Percentiles rank a stretch among this genome's conserved stretches.
phyloP scores from a whole-genome alignment of 2,329 filamentous ascomycete species.

The Venturia effusa region DNA sequence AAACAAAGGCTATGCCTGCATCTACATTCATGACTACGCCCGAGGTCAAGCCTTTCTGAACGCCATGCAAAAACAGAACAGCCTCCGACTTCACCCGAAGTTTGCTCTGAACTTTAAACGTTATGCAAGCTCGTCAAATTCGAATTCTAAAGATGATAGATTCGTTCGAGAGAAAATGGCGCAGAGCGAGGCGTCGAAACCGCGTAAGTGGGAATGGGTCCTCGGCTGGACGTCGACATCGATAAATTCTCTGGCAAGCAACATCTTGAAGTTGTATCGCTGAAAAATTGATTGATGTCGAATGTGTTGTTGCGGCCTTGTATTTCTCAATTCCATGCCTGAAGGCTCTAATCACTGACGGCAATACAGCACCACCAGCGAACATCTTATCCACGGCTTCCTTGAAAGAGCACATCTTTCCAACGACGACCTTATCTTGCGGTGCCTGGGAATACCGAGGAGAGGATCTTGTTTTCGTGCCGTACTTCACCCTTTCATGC shows the following conservation, averaged over 20 bases:
- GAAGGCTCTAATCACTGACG: neutral
- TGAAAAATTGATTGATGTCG: no score
- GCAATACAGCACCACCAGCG: neutral
- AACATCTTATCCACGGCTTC: neutral
- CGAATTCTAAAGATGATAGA: neutral
- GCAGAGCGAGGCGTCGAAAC: neutral
- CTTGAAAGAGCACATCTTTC: neutral
- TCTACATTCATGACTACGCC: neutral
- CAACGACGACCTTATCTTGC: neutral
- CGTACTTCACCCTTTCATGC: slow-evolving; percentile 27
- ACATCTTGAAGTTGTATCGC: no score
- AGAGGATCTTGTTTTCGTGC: slow-evolving; percentile 18
- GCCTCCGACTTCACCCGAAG: neutral
- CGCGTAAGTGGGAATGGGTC: neutral
- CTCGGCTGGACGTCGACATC: neutral
- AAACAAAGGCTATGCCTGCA: slow-evolving; percentile 11
- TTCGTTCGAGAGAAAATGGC: neutral
- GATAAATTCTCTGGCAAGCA: no score
- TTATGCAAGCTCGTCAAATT: no score
- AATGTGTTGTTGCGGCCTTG: neutral
- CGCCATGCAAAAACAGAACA: neutral
- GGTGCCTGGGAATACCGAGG: slow-evolving; percentile 14
- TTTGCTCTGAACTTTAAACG: neutral
- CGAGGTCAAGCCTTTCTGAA: neutral
- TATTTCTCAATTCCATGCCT: neutral